phyloP scores from a whole-genome alignment of 768 basidiomycete genomes.

The Candolleomyces efflorescens region DNA sequence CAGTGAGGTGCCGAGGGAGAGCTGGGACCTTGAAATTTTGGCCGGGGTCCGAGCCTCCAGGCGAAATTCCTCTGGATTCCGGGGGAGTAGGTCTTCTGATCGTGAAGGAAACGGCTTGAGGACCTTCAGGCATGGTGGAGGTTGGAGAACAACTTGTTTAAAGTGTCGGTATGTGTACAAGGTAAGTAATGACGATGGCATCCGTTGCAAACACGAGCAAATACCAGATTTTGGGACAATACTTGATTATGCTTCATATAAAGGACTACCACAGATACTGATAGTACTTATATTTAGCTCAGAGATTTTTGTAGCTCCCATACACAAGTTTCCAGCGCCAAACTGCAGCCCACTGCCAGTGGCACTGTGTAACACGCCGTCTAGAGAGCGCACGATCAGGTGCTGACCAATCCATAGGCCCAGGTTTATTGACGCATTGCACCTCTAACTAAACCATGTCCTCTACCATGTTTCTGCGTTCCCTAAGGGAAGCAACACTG shows the following conservation, averaged over 20 bases:
- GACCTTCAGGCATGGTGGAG: slow-evolving; percentile 6
- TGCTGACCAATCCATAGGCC: not conserved
- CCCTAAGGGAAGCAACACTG: not conserved
- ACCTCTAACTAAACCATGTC: not conserved
- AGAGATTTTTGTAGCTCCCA: no score
- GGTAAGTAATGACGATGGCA: no score
- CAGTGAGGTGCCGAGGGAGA: slow-evolving; percentile 52
- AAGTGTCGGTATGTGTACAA: not conserved
- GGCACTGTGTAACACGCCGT: no score
- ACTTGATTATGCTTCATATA: no score
- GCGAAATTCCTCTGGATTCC: slow-evolving; percentile 54
- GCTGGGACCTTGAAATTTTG: slow-evolving; percentile 53
- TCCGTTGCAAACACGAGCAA: no score
- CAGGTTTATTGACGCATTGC: not conserved
- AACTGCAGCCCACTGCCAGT: no score
- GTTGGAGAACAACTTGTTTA: not conserved
- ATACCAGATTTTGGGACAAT: no score
- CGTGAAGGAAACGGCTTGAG: slow-evolving; percentile 71
- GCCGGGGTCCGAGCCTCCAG: slow-evolving; percentile 54
- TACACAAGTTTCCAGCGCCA: no score
- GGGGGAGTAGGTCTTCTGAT: slow-evolving; percentile 71
- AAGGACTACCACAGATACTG: no score
- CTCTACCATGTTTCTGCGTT: slow-evolving; percentile 2
- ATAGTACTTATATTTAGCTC: no score
- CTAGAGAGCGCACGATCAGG: not conserved